Conservation (phyloP, 2,329 filamentous ascomycete species). For the Aspergillus persii region DNA sequence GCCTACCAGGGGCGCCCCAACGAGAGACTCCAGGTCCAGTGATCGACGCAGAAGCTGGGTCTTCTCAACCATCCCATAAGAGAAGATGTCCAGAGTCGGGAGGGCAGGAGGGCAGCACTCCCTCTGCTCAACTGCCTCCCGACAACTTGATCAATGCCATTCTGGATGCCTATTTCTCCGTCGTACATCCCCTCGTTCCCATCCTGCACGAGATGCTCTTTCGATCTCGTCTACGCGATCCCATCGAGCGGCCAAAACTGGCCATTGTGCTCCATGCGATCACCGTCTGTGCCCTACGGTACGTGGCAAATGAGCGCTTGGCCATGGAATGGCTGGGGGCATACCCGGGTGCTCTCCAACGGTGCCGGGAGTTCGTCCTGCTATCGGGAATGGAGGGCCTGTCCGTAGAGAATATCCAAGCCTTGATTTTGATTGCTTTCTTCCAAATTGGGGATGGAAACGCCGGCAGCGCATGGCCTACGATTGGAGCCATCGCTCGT, state of each 20-base stretch:
- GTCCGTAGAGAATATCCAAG: constrained; percentile 28
- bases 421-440: constrained; percentile 35
- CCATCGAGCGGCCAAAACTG: constrained; percentile 22
- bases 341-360: too few relatives aligned
- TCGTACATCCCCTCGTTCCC: constrained; percentile 45
- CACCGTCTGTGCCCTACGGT: constrained; percentile 36
- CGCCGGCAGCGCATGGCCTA: constrained; percentile 34
- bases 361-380: constrained; percentile 2
- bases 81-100: too few relatives aligned
- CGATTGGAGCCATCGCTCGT: constrained; percentile 37
- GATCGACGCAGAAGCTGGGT: background rate
- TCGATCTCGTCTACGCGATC: constrained; percentile 21
- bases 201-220: constrained; percentile 37
- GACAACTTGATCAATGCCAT: constrained; percentile 27
- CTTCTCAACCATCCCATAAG: background rate
- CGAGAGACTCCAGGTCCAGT: too few relatives aligned
- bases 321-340: background rate
- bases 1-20: too few relatives aligned
- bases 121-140: background rate
- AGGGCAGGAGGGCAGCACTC: too few relatives aligned
- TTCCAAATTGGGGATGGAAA: constrained; percentile 32
- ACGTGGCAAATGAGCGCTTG: constrained; percentile 20
- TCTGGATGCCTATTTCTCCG: constrained; percentile 38
- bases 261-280: constrained; percentile 38
- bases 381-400: constrained; percentile 14